phyloP scores from a whole-genome alignment of 805 yeast genomes.

The Blastobotrys parvus region DNA sequence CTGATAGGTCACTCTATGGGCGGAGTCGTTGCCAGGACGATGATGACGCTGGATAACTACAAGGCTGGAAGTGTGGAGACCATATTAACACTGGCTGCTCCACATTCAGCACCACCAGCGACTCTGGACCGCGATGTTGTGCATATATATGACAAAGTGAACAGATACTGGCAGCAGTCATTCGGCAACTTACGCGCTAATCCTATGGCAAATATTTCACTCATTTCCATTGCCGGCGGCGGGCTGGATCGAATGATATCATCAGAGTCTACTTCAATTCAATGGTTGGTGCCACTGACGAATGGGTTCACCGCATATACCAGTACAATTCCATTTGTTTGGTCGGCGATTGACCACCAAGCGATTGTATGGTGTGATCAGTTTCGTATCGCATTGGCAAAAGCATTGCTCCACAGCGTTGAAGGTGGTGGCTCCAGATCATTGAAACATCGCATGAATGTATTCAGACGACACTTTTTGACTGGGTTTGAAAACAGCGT shows the following conservation, averaged over 20 bases:
- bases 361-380: conserved; percentile 96
- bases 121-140: conserved; percentile 85
- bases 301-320: conserved; percentile 80
- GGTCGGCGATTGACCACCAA: conserved; percentile 89
- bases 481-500: conserved; percentile 33
- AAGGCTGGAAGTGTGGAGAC: conserved; percentile 62
- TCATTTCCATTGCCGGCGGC: conserved; percentile 86
- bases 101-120: conserved; percentile 83
- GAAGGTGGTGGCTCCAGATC: conserved; percentile 43
- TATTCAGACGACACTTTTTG: conserved; percentile 54
- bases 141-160: conserved; percentile 59
- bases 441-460: conserved; percentile 47
- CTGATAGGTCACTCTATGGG: conserved; percentile 94
- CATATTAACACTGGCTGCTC: conserved; percentile 76
- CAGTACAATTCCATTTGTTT: conserved; percentile 77
- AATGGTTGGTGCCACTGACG: conserved; percentile 55
- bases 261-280: conserved; percentile 74
- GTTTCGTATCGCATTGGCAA: conserved; percentile 52
- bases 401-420: conserved; percentile 44
- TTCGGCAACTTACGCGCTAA: conserved; percentile 34
- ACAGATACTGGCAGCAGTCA: conserved; percentile 69
- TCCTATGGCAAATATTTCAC: conserved; percentile 47
- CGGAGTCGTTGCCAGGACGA: conserved; percentile 80
- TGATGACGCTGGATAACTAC: conserved; percentile 72
- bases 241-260: conserved; percentile 69